These are phyloP conservation scores for Fennellomyces sp. DNA, from an alignment of 371 early-diverging fungal species.

Conservation along the genomic window DNA sequence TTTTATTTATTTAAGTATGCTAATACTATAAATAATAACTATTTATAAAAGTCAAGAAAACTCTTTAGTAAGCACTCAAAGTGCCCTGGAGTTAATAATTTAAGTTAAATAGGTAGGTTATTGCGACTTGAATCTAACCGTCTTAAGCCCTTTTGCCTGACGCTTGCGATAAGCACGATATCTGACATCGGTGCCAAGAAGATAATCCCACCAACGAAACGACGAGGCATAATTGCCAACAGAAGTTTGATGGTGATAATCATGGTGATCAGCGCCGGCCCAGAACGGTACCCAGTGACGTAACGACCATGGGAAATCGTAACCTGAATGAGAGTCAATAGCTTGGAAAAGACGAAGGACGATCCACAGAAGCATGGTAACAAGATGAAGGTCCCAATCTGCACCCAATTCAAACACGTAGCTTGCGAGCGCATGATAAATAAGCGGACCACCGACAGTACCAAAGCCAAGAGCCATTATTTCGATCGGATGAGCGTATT, in stretches of 20 bases:
- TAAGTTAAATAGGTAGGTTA: too few species aligned
- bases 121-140: too few species aligned
- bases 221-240: slow-evolving; percentile 80
- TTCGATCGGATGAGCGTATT: slow-evolving; percentile 87
- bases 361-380: slow-evolving; percentile 84
- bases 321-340: slow-evolving; percentile 93
- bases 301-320: slow-evolving; percentile 93
- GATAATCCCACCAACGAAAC: slow-evolving; percentile 85
- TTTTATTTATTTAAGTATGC: too few species aligned
- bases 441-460: slow-evolving; percentile 74
- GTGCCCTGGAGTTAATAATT: too few species aligned
- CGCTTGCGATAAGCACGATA: slow-evolving; percentile 68
- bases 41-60: too few species aligned
- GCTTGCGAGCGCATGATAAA: slow-evolving; percentile 36
- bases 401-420: slow-evolving; percentile 16
- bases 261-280: slow-evolving; percentile 86
- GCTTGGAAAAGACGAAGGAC: slow-evolving; percentile 79
- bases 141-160: slow-evolving; percentile 34
- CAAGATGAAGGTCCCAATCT: slow-evolving; percentile 73
- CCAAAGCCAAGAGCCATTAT: slow-evolving; percentile 77
- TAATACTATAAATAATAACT: too few species aligned
- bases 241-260: slow-evolving; percentile 82
- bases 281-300: slow-evolving; percentile 80
- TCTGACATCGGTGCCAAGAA: slow-evolving; percentile 80
- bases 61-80: too few species aligned